Base-by-base conservation (phyloP, 192 early-diverging fungal genomes). In the Rhizophlyctis rosea region DNA sequence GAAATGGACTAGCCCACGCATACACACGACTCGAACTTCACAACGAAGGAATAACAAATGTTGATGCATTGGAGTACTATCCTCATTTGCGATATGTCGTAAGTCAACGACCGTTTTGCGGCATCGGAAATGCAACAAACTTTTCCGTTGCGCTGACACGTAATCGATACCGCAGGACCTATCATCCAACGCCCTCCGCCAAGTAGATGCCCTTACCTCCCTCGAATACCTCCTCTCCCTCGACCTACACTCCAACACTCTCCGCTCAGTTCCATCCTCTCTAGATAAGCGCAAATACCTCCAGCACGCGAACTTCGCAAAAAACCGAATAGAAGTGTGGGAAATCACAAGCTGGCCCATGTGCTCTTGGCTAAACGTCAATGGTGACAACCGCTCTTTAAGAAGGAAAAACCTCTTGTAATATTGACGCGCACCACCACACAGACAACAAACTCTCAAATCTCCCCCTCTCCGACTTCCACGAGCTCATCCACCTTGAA, bases 11-110 rank as follows among this genome's bases (percentile, higher is more conserved):
- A 47, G 68, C 68, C 24, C 77, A 79, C 61, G 81, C 81, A 3
- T 83, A 76, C 59, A 83, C 81, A 24, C 54, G 74, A n/a, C 70
- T 83, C 29, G 74, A 76, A 32, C 62, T 79, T 27, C 73, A 75
- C 58, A 55, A 47, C 18, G 65, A 69, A 47, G 65, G 47, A 4
- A 59, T 83, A 36, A 78, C 76, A 21, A 66, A 78, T 35, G 61
- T 83, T 29, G 67, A 70, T n/a, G 36, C 65, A 4, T 49, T 83
- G 28, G 72, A 75, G 29, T 54, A 48, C 5, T 83, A 74, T 64
- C 65, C 72, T 1, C 77, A 83, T 58, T 69, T 83, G 57, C 75
- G 81, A 35, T 80, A 76, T 49, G 57, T 83, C 21, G 76, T 78
- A 47, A 1, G 54, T 23, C 14, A 61, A n/a, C 27, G 11, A 48